These are phyloP conservation scores for Ceratocystis variospora DNA, from an alignment of 2,329 filamentous ascomycete genomes.

Conservation along the genomic window DNA sequence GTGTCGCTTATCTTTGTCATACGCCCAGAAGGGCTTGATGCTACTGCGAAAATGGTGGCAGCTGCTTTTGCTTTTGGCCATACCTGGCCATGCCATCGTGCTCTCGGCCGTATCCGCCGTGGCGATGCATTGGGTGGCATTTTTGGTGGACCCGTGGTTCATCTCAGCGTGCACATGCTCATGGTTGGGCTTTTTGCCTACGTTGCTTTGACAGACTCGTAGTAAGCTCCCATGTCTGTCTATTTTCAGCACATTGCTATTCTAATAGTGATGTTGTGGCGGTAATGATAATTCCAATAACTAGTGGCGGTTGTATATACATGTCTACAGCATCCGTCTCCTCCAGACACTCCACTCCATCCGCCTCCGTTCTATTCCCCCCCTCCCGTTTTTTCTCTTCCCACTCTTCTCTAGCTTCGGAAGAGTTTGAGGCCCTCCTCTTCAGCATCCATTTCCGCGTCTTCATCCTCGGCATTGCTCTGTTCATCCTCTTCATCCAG, in stretches of 20 bases:
- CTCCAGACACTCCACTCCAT: neutral
- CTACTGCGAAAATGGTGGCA: slow-evolving; percentile 27
- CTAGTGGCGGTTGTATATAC: slow-evolving; percentile 13
- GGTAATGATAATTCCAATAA: slow-evolving; percentile 3
- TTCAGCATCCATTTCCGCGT: slow-evolving; percentile 37
- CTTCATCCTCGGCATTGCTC: slow-evolving; percentile 38
- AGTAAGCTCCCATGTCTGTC: neutral
- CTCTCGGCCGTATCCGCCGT: slow-evolving; percentile 27
- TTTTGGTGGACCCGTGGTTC: slow-evolving; percentile 35
- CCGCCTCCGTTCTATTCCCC: slow-evolving; percentile 13
- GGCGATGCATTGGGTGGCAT: slow-evolving; percentile 21
- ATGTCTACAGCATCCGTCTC: neutral
- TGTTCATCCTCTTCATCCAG: slow-evolving; percentile 45
- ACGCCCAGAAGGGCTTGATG: slow-evolving; percentile 24
- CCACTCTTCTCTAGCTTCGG: slow-evolving; percentile 26
- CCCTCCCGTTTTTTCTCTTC: slow-evolving; percentile 3
- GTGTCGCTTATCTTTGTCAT: slow-evolving; percentile 29
- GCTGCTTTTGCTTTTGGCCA: slow-evolving; percentile 36
- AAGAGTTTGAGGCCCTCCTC: slow-evolving; percentile 43
- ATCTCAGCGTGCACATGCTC: slow-evolving; percentile 31
- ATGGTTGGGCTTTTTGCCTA: slow-evolving; percentile 28
- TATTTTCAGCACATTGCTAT: neutral
- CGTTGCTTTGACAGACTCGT: neutral
- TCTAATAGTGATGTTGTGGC: neutral
- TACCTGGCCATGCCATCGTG: slow-evolving; percentile 34